phyloP scores from a whole-genome alignment of 148 eudicot genomes.

The Rhododendron griersonianum region DNA sequence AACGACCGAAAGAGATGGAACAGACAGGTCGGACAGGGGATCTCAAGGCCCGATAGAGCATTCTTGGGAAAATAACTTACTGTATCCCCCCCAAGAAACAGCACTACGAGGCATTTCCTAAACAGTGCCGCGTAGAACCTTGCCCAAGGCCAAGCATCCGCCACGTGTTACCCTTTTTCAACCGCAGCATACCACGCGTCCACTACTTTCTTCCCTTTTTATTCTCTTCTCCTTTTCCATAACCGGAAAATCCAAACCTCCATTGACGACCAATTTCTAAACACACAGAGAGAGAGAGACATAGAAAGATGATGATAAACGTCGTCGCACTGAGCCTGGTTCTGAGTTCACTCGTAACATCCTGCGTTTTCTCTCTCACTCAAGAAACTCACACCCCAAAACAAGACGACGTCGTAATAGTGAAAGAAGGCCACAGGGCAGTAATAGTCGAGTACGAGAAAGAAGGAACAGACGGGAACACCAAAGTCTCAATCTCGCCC shows the following conservation, averaged over 20 bases:
- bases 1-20: too few relatives aligned
- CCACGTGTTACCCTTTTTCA: neutral
- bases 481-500: neutral
- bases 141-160: neutral
- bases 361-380: neutral
- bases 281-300: neutral
- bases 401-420: neutral
- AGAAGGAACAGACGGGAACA: neutral
- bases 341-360: neutral
- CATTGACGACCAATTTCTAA: neutral
- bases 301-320: neutral
- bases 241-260: neutral
- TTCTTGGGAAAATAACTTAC: too few relatives aligned
- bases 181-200: neutral
- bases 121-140: neutral
- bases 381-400: neutral
- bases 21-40: too few relatives aligned
- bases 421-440: neutral
- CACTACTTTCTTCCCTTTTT: neutral
- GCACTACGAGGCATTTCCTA: neutral
- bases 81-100: neutral
- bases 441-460: neutral
- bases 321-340: neutral
- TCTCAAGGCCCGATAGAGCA: too few relatives aligned
- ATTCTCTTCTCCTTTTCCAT: neutral